A percentile compares a stretch with the other conserved stretches of the same genome.
phyloP scores from a whole-genome alignment of 352 stramenopile genomes.

The Phytophthora citrophthora region DNA sequence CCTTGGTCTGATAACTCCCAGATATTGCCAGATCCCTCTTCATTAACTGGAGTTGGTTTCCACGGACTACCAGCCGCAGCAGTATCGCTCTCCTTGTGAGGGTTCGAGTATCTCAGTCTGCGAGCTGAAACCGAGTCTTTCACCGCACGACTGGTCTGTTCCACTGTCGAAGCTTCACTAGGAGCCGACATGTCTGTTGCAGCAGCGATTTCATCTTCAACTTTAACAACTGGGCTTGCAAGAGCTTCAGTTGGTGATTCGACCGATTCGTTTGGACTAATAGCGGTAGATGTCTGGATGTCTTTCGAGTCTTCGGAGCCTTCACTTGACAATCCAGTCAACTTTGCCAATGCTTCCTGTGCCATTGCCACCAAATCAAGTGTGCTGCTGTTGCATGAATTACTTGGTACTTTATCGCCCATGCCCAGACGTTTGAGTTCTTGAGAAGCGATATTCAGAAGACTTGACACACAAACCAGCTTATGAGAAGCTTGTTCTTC shows the following conservation, averaged over 20 bases:
- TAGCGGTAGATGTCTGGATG: neutral
- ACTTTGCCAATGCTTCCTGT: slow-evolving; percentile 26
- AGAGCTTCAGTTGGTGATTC: no score
- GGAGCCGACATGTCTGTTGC: slow-evolving; percentile 18
- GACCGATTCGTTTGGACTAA: neutral
- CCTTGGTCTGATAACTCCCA: slow-evolving; percentile 8
- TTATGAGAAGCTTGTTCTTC: slow-evolving; percentile 32
- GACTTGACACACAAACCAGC: slow-evolving; percentile 26
- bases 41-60: slow-evolving; percentile 9
- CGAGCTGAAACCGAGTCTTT: slow-evolving; percentile 25
- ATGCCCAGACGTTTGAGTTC: slow-evolving; percentile 54
- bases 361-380: slow-evolving; percentile 29
- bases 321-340: slow-evolving; percentile 19
- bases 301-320: slow-evolving; percentile 4
- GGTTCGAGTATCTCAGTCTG: slow-evolving; percentile 9
- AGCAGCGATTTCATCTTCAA: slow-evolving; percentile 2
- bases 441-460: slow-evolving; percentile 48
- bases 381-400: slow-evolving; percentile 20
- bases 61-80: neutral
- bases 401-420: slow-evolving; percentile 20
- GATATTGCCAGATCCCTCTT: slow-evolving; percentile 16
- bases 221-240: neutral
- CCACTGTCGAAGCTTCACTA: slow-evolving; percentile 34
- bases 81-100: neutral
- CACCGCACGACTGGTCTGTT: slow-evolving; percentile 19